These are phyloP conservation scores for Puccinia coronata DNA, from an alignment of 1,284 basidiomycete species.

Conservation along the genomic window DNA sequence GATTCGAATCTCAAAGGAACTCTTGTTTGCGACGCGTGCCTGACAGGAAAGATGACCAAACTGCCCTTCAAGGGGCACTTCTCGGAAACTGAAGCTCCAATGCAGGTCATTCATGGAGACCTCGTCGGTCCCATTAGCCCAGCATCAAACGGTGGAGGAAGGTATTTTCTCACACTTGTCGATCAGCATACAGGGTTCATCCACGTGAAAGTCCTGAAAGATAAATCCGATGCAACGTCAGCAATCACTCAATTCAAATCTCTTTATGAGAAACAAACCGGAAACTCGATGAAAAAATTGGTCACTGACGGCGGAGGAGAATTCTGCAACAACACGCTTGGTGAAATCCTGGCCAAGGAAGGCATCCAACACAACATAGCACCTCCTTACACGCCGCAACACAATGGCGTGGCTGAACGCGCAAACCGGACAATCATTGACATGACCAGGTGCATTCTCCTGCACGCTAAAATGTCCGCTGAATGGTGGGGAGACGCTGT, in stretches of 20 bases:
- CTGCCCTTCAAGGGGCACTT: not conserved
- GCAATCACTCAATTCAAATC: not conserved
- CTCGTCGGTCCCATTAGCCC: not conserved
- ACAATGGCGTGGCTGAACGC: not conserved
- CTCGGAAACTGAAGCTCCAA: not conserved
- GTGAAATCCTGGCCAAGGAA: not conserved
- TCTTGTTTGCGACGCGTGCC: not conserved
- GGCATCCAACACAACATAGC: not conserved
- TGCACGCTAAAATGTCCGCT: not conserved
- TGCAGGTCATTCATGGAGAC: not conserved
- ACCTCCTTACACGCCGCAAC: not conserved
- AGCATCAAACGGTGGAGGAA: not conserved
- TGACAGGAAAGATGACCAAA: not conserved
- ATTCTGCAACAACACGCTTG: not conserved
- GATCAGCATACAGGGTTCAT: constrained; percentile 5
- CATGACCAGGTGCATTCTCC: not conserved
- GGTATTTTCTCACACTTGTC: not conserved
- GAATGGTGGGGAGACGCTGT: constrained; percentile 2
- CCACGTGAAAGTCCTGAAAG: not conserved
- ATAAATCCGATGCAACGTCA: not conserved
- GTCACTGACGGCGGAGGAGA: constrained; percentile 3
- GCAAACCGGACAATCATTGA: not conserved
- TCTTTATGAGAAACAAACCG: not conserved
- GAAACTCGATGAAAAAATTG: not conserved
- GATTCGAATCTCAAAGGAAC: not conserved